Evolutionary conservation across 169 alveolate genomes (phyloP).

Genomic region (Babesia ovata): DNA sequence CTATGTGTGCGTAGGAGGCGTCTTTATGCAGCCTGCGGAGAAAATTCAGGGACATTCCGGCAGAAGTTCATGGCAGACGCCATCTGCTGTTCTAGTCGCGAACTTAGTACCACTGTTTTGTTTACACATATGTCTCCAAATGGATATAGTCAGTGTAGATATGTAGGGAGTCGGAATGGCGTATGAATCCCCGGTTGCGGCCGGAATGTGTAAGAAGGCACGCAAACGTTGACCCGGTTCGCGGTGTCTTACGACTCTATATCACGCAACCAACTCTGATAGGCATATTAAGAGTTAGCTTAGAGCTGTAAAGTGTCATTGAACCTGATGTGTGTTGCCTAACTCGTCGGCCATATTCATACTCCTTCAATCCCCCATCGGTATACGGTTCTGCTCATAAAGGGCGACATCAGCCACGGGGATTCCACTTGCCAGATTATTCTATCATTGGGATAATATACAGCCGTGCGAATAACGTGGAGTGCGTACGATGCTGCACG

Average conservation of each 20-base stretch:
- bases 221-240: too few relatives aligned
- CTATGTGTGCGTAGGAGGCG: not conserved
- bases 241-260: too few relatives aligned
- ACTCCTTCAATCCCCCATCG: not conserved
- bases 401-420: not conserved
- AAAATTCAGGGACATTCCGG: conserved; percentile 1
- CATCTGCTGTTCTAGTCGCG: not conserved
- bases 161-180: too few relatives aligned
- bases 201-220: too few relatives aligned
- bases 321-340: not conserved
- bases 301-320: too few relatives aligned
- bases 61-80: not conserved
- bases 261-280: too few relatives aligned
- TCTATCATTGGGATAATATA: not conserved
- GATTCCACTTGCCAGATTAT: not conserved
- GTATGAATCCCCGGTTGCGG: too few relatives aligned
- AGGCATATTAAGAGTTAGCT: too few relatives aligned
- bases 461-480: not conserved
- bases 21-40: not conserved
- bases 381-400: not conserved
- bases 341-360: not conserved
- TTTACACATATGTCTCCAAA: too few relatives aligned
- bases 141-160: too few relatives aligned
- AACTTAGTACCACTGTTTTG: too few relatives aligned
- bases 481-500: conserved; percentile 1